phyloP scores from a whole-genome alignment of 2,329 filamentous ascomycete species.

The Leptographium wingfieldii region DNA sequence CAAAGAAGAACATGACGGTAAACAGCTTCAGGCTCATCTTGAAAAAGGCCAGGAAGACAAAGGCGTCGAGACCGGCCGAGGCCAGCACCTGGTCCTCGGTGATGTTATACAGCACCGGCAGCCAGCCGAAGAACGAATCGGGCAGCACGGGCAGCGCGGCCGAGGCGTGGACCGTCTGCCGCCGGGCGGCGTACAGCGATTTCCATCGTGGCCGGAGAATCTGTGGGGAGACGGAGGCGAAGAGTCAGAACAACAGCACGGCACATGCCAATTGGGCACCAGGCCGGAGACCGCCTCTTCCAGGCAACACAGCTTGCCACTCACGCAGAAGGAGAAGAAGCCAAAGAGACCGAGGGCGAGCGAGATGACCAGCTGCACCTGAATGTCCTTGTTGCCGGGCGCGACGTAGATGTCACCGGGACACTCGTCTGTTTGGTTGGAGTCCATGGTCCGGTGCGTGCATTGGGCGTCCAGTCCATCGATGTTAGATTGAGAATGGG shows the following conservation, averaged over 20 bases:
- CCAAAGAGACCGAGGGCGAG: slow-evolving; percentile 55
- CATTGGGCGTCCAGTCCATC: neutral
- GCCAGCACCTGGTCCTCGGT: slow-evolving; percentile 81
- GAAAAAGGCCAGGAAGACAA: slow-evolving; percentile 91
- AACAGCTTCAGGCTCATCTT: slow-evolving; percentile 87
- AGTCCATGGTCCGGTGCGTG: slow-evolving; percentile 12
- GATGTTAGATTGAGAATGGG: neutral
- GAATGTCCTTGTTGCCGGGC: slow-evolving; percentile 32
- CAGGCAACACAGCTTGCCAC: neutral
- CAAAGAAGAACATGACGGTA: slow-evolving; percentile 66
- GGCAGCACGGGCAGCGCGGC: slow-evolving; percentile 64
- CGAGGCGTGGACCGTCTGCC: slow-evolving; percentile 44
- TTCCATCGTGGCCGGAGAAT: slow-evolving; percentile 85
- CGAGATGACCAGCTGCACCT: slow-evolving; percentile 62
- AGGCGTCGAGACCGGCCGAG: slow-evolving; percentile 87
- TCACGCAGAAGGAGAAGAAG: slow-evolving; percentile 62
- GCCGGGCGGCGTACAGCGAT: slow-evolving; percentile 74
- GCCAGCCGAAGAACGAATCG: slow-evolving; percentile 84
- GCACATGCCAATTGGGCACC: too few species aligned
- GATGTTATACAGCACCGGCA: slow-evolving; percentile 70
- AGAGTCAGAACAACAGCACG: neutral
- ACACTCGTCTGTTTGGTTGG: slow-evolving; percentile 13
- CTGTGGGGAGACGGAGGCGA: slow-evolving; percentile 28
- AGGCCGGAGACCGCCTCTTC: too few species aligned
- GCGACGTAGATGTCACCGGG: slow-evolving; percentile 17